Evolutionary conservation across 768 basidiomycete genomes (phyloP), one percentile per base, ranked within the genome.

Genomic region (Termitomyces sp.): DNA sequence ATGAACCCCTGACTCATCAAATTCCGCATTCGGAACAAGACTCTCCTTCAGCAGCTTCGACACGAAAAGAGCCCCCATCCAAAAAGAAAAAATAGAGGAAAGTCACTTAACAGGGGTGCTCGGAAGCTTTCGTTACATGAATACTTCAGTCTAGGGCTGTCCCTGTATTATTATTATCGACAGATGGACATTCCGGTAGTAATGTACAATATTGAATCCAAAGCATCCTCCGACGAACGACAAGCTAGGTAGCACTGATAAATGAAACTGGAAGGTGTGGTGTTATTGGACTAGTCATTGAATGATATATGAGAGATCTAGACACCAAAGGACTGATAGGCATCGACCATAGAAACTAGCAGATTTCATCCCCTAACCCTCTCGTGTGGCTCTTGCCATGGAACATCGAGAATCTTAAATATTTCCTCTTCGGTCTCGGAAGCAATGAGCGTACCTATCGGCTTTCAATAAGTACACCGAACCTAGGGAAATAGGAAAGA

Each of bases 391-490:
- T 88, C 85, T 66, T 91, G 86, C 89, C 89, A 93, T 2, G 91
- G 91, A 4, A 93, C 87, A 13, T 77, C 80, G 40, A 98, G 74
- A 36, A 87, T 86, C 20, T 76, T 72, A 65, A 97, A 94, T 36
- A 98, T 95, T 62, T 94, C 91, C 66, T 87, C 78, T 71, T 97
- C 95, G 0, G 89, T 93, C 67, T 88, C 85, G 0, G 90, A 91
- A 3, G 92, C 93, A 20, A 95, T 70, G 7, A 93, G 67, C 6
- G 72, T 76, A 18, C 89, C 91, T 90, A 55, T 13, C 43, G 44
- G 18, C 48, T 43, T 5, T 22, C 45, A 22, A 13, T 52, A 34
- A 32, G 54, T 37, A 43, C 53, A 32, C 6, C 22, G 14, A 49
- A 53, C 20, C 34, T 13, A 43, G 22, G 5, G 4, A 30, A 10